Evolutionary conservation across 2,329 filamentous ascomycete species (phyloP).

Genomic region (Metarhizium sp.): DNA sequence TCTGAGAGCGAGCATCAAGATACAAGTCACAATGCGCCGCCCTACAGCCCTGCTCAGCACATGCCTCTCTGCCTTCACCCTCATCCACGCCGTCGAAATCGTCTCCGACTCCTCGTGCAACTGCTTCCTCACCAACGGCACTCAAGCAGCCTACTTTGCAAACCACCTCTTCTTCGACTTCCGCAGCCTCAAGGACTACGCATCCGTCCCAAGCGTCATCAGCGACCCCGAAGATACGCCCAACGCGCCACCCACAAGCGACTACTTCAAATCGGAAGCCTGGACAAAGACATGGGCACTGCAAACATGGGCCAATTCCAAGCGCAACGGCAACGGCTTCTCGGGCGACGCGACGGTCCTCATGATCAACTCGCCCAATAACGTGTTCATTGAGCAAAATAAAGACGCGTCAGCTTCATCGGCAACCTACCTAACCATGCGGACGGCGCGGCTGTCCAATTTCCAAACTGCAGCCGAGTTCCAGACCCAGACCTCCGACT

Average conservation of each 20-base stretch:
- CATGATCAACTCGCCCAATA: slow-evolving; percentile 33
- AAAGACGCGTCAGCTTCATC: slow-evolving; percentile 9
- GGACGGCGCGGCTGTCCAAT: slow-evolving; percentile 31
- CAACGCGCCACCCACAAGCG: slow-evolving; percentile 22
- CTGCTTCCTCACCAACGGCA: slow-evolving; percentile 40
- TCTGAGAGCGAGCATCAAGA: not conserved
- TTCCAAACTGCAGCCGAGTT: slow-evolving; percentile 42
- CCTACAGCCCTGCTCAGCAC: not conserved
- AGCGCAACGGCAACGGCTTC: not conserved
- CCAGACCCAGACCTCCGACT: slow-evolving; percentile 22
- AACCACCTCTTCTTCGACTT: slow-evolving; percentile 43
- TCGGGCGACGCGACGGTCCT: slow-evolving; percentile 16
- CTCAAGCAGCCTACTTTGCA: slow-evolving; percentile 31
- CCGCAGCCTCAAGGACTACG: slow-evolving; percentile 30
- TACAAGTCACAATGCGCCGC: not conserved
- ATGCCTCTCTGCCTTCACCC: not conserved
- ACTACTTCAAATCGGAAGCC: slow-evolving; percentile 26
- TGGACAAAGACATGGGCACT: slow-evolving; percentile 30
- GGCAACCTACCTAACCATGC: slow-evolving; percentile 37
- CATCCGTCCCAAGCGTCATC: slow-evolving; percentile 23
- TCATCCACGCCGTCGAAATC: slow-evolving; percentile 7
- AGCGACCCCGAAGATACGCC: slow-evolving; percentile 17
- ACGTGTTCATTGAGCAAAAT: slow-evolving; percentile 34
- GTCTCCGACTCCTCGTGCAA: slow-evolving; percentile 27
- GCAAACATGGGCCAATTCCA: slow-evolving; percentile 30